Conservation (phyloP, 176 grass and related monocot genomes). For the Musa schizocarpa region DNA sequence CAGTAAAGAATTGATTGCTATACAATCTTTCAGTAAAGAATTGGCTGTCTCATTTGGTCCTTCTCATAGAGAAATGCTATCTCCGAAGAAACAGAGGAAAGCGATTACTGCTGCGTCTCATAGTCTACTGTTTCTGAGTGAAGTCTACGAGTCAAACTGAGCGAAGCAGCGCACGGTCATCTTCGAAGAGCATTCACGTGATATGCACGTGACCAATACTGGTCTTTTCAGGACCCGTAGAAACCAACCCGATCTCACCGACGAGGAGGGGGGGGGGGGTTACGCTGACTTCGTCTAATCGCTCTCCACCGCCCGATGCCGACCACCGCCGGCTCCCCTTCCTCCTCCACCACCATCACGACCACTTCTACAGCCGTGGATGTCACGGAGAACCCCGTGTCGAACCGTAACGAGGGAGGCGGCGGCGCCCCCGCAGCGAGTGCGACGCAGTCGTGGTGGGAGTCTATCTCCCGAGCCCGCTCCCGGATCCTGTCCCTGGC, state of each 20-base stretch:
- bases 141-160: too few species aligned
- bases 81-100: too few species aligned
- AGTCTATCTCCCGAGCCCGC: slow-evolving; percentile 76
- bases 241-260: not conserved
- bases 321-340: slow-evolving; percentile 29
- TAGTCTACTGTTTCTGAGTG: too few species aligned
- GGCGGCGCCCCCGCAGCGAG: slow-evolving; percentile 12
- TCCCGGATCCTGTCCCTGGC: slow-evolving; percentile 63
- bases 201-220: not conserved
- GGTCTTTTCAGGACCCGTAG: not conserved
- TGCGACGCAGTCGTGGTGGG: slow-evolving; percentile 71
- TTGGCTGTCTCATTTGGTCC: too few species aligned
- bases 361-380: slow-evolving; percentile 3
- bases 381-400: slow-evolving; percentile 1
- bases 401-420: slow-evolving; percentile 18
- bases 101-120: too few species aligned
- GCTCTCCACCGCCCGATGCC: slow-evolving; percentile 1
- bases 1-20: too few species aligned
- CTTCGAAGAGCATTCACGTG: not conserved
- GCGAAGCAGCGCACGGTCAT: too few species aligned
- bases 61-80: too few species aligned
- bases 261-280: not conserved
- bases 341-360: slow-evolving; percentile 17
- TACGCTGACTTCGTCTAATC: too few species aligned
- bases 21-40: too few species aligned